A percentile compares a stretch with the other conserved stretches of the same genome.
Conservation (phyloP, 2,329 filamentous ascomycete genomes). For the Fusarium dlaminii region DNA sequence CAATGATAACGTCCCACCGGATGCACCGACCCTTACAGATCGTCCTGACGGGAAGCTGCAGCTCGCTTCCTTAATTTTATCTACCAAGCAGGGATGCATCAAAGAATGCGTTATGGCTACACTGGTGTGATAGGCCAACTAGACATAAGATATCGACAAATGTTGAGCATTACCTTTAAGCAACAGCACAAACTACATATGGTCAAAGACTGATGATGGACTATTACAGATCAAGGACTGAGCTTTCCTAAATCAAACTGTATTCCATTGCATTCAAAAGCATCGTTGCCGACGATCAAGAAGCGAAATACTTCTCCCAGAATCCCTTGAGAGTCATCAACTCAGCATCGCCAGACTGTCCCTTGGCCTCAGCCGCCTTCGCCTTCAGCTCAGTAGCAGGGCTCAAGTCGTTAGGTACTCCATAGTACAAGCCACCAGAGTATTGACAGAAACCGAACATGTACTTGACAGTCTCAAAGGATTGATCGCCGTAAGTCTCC, state of each 20-base stretch:
- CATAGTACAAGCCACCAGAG: conserved; percentile 47
- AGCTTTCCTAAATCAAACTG: neutral
- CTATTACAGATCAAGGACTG: neutral
- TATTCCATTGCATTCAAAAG: too few relatives aligned
- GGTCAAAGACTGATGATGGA: neutral
- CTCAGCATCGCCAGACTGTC: conserved; percentile 27
- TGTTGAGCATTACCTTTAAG: neutral
- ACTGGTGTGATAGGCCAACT: neutral
- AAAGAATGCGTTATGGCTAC: neutral
- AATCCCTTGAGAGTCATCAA: conserved; percentile 42
- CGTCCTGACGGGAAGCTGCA: neutral
- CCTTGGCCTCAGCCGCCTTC: conserved; percentile 42
- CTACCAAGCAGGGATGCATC: neutral
- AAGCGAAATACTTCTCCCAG: conserved; percentile 36
- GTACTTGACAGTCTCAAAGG: conserved; percentile 49
- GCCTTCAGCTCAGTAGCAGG: conserved; percentile 43
- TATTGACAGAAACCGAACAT: conserved; percentile 51
- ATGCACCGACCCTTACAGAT: neutral
- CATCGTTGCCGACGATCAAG: neutral
- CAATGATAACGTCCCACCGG: neutral
- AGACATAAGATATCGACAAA: neutral
- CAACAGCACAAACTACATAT: neutral
- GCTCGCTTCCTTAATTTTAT: neutral
- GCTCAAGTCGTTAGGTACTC: conserved; percentile 39
- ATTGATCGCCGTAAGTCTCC: conserved; percentile 45